phyloP scores from a whole-genome alignment of 2,329 filamentous ascomycete genomes.

The Ophiostoma ulmi region DNA sequence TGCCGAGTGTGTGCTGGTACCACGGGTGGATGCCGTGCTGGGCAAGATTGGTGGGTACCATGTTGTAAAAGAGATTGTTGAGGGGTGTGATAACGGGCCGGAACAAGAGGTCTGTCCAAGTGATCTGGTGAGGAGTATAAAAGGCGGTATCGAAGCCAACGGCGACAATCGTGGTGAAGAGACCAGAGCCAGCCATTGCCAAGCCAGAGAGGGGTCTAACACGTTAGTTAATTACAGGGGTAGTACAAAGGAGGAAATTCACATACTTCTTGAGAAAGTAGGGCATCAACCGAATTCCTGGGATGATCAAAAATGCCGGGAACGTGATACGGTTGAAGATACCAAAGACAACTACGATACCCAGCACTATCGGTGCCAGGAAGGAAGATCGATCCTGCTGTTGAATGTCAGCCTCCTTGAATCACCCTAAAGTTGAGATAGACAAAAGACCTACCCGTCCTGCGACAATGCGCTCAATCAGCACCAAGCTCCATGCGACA shows the following conservation, averaged over 20 bases:
- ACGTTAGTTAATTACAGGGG: neutral
- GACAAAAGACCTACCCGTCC: conserved; percentile 56
- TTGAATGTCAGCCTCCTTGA: neutral
- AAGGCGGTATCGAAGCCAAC: conserved; percentile 81
- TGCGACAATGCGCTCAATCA: conserved; percentile 80
- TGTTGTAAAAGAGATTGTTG: conserved; percentile 75
- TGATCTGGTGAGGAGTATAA: conserved; percentile 61
- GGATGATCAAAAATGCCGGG: conserved; percentile 83
- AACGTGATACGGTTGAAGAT: conserved; percentile 97
- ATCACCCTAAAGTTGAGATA: no score
- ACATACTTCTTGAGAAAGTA: conserved; percentile 78
- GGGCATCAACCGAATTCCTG: conserved; percentile 74
- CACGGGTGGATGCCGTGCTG: conserved; percentile 71
- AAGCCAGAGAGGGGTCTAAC: conserved; percentile 55
- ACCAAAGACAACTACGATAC: conserved; percentile 76
- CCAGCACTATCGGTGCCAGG: conserved; percentile 70
- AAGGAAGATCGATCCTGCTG: conserved; percentile 66
- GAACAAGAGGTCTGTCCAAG: conserved; percentile 58
- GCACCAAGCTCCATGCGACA: conserved; percentile 86
- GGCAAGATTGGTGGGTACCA: conserved; percentile 63
- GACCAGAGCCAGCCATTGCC: conserved; percentile 58
- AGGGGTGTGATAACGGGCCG: conserved; percentile 68
- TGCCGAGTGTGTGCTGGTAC: conserved; percentile 70
- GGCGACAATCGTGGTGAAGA: conserved; percentile 65
- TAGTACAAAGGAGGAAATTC: no score